phyloP scores from a whole-genome alignment of 208 protist genomes.

The Dictyostelium gargantuum region DNA sequence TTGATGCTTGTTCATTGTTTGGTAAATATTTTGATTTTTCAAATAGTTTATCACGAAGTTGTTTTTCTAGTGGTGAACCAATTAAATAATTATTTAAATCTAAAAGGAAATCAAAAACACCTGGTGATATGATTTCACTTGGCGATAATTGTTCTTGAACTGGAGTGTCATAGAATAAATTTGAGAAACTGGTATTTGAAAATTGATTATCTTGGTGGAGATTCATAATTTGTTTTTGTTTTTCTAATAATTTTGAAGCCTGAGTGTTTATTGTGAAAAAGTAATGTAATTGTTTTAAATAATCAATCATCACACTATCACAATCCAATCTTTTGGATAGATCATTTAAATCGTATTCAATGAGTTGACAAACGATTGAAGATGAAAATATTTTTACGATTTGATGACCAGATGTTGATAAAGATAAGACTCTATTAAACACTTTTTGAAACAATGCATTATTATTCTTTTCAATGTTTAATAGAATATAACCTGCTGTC shows the following conservation, averaged over 20 bases:
- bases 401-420: neutral
- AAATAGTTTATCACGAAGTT: neutral
- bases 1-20: neutral
- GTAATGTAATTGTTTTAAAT: slow-evolving; percentile 6
- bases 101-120: slow-evolving; percentile 41
- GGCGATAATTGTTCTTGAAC: neutral
- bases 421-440: slow-evolving; percentile 15
- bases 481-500: slow-evolving; percentile 3
- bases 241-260: neutral
- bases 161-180: slow-evolving; percentile 44
- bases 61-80: neutral
- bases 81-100: neutral
- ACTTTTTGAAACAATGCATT: neutral
- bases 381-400: neutral
- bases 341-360: neutral
- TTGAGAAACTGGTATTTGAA: neutral
- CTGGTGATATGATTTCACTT: slow-evolving; percentile 20
- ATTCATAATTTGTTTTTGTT: neutral
- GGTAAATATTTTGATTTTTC: neutral
- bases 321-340: neutral
- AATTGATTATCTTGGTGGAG: neutral
- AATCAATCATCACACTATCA: neutral
- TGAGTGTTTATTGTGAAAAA: slow-evolving; percentile 29
- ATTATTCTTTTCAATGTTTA: neutral
- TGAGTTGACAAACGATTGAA: neutral